Evolutionary conservation across 2,329 filamentous ascomycete genomes (phyloP), one percentile per base, ranked within the genome.

Genomic region (Clonostachys sp.): DNA sequence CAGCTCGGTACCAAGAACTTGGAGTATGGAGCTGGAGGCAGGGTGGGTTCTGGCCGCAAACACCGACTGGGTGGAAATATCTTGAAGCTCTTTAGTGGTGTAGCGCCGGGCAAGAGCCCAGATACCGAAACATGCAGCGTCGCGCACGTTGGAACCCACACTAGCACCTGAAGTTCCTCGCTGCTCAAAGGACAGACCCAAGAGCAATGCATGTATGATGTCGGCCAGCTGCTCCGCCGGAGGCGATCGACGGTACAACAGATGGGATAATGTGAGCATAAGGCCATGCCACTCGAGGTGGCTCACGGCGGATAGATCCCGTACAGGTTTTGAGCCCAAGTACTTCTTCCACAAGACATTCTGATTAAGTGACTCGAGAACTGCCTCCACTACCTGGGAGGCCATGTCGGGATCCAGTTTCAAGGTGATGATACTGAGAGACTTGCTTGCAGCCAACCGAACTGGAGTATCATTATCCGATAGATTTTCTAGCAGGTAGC

Each of bases 101-200:
- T 97, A 99, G 47, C 92, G 85, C 47, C 94, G 80, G 18, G 92
- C 89, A 8, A 97, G 65, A 2, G 91, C 87, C 94, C 94, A 99
- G 20, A 97, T 86, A 7, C 94, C 94, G 62, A 97, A 99, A 62
- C 91, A 96, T 4, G 94, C 90, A 12, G 94, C 92, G 69, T 99
- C 94, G 42, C 94, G 83, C 14, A 99, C 91, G 56, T 95, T 96
- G 2, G 89, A 86, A 3, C 94, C 94, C 12, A 92, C 75, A 4
- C 89, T 91, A 12, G 80, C 83, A n/a, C 94, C 92, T 4, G 89
- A 90, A 1, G 89, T 81, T 42, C 86, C 88, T 49, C 91, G 80
- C 59, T 96, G 90, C 64, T 99, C 91, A 60, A 97, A 99, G 1
- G 84, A 83, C 24, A 97, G 73, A 0, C 90, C 91, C 10, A 88